Conservation (phyloP, 306 rosid species). For the Cicer bijugum region DNA sequence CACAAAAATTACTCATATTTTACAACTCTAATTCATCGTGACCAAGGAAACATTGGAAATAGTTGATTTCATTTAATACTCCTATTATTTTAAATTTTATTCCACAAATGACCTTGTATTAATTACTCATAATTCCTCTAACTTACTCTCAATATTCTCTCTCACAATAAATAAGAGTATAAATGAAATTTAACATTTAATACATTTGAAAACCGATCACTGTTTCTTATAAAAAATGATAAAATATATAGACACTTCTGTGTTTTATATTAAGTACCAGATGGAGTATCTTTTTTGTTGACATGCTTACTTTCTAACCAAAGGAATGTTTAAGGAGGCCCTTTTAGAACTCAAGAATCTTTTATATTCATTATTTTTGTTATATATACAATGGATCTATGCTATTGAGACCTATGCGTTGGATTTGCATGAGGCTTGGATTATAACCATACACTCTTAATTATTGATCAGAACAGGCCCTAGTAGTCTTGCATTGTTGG, state of each 20-base stretch:
- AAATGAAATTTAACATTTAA: no score
- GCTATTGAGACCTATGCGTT: constrained; percentile 22
- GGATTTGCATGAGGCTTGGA: constrained; percentile 31
- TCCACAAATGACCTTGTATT: neutral
- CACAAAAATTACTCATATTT: no score
- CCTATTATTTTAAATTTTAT: no score
- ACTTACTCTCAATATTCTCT: neutral
- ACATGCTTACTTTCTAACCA: neutral
- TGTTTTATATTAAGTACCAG: no score
- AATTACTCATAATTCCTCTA: no score
- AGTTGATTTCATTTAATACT: neutral
- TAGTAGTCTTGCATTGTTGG: constrained; percentile 14
- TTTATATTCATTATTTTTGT: constrained; percentile 4
- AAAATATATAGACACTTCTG: no score
- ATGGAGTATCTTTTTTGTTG: neutral
- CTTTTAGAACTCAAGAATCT: constrained; percentile 29
- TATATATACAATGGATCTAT: neutral
- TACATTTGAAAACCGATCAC: no score
- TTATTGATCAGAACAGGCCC: constrained; percentile 24
- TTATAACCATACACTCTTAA: constrained; percentile 1
- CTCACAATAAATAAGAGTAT: no score
- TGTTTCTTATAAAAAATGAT: no score
- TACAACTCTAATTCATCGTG: no score
- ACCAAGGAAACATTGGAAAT: neutral
- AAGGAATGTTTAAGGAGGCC: constrained; percentile 21